Evolutionary conservation across 306 rosid genomes (phyloP), one percentile per base, ranked within the genome.

Genomic region (Rosa rugosa): DNA sequence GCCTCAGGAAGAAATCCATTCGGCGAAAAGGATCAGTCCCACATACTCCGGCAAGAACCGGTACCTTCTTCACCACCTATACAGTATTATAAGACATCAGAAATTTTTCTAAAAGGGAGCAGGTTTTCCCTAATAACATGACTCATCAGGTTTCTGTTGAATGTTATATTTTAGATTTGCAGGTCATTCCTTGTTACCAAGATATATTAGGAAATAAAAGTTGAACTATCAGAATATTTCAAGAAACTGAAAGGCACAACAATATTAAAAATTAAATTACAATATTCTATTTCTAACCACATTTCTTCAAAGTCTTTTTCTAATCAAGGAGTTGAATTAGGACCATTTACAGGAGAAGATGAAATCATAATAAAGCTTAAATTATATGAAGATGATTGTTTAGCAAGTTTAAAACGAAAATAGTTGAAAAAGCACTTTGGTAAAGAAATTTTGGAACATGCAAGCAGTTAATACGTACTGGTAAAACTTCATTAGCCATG

Each of bases 401-500:
- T 38, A 69, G 11, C 11, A 11, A 27, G 20, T 60, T 22, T 40
- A 63, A 38, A 50, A 17, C 51, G 40, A 63, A 2, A 65, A 8
- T 73, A 14, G 3, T 11, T 44, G 34, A 67, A 40, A 36, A 79
- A 53, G 11, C 51, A 16, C 76, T 10, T 49, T n/a, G 45, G 8
- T 66, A 74, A 53, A 20, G 50, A 72, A n/a, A 40, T 73, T 79
- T 44, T 36, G 73, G 77, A 80, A 75, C 53, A 77, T 70, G 80
- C 71, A 79, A 77, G 51, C 82, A 64, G 65, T 50, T 23, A 50
- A 83, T 74, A 80, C 92, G 42, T 91, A 92, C 98, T 9, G 98
- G 97, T 80, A 94, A 87, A 53, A 94, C 97, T 87, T 92, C 97
- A 81, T 92, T 91, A 81, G 97, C 97, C 95, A 94, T 91, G 81